Evolutionary conservation across 192 early-diverging fungal genomes (phyloP).

Genomic region (Backusella sp.): DNA sequence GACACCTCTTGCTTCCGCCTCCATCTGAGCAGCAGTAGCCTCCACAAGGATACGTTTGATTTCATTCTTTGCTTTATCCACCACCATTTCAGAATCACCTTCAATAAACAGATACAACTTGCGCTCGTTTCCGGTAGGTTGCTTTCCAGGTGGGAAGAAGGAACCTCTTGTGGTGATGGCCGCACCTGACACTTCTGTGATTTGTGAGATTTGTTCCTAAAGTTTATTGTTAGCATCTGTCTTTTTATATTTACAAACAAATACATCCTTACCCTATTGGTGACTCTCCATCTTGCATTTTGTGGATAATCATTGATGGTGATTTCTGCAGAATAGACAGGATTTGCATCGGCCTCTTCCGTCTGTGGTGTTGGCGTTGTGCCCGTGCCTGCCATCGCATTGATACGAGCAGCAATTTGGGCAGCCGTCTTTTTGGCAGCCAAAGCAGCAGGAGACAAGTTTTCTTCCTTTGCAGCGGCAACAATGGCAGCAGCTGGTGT

Average conservation of each 20-base stretch:
- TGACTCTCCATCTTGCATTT: conserved; percentile 94
- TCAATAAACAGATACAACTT: conserved; percentile 97
- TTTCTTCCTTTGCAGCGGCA: conserved; percentile 13
- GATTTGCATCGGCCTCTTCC: conserved; percentile 32
- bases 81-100: conserved; percentile 83
- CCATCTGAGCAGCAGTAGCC: conserved; percentile 73
- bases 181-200: conserved; percentile 89
- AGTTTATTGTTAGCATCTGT: not conserved
- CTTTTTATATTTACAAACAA: not conserved
- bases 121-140: conserved; percentile 69
- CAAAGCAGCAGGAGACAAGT: conserved; percentile 19
- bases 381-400: conserved; percentile 45
- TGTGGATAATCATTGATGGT: conserved; percentile 98
- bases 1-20: conserved; percentile 59
- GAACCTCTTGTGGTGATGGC: conserved; percentile 95
- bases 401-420: conserved; percentile 56
- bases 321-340: conserved; percentile 78
- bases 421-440: conserved; percentile 49
- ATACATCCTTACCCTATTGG: conserved; percentile 67
- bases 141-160: conserved; percentile 86
- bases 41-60: conserved; percentile 91
- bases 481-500: conserved; percentile 25
- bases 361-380: conserved; percentile 10
- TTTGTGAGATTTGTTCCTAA: conserved; percentile 86
- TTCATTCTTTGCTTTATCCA: conserved; percentile 92